Evolutionary conservation across 768 basidiomycete genomes (phyloP), one percentile per base, ranked within the genome.

Genomic region (Boletus barrowsii): DNA sequence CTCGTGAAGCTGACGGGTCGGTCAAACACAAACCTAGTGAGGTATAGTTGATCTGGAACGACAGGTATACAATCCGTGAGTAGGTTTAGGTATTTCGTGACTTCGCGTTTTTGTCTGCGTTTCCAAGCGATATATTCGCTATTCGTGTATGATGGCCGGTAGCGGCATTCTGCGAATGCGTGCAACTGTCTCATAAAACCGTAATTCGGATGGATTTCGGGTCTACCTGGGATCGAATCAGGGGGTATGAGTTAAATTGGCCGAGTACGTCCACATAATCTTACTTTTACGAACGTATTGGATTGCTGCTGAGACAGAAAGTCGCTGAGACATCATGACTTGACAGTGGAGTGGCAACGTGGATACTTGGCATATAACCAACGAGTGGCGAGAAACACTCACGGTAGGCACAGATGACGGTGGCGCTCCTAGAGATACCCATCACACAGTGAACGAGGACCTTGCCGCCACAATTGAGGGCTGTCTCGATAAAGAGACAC

Each of bases 391-490:
- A 13, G 14, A 22, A 45, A 22, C 15, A 74, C 80, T 69, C 65
- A 82, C 79, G 65, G 63, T 78, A 84, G 15, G 81, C 82, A 47
- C 77, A 79, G 24, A 83, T 73, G 24, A 81, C 79, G 10, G 87
- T 83, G 37, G 81, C 73, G 58, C 86, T 88, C 56, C 88, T 75
- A 0, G 85, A 90, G 9, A 89, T 70, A 6, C 88, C 88, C 81
- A 87, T 85, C 10, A 83, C 73, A 63, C 88, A 89, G 57, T 90
- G 88, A 14, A 89, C 83, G 10, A 90, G 76, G 6, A 88, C 80
- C 43, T 72, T 76, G 0, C 86, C 86, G 24, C 79, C 77, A 8
- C 56, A 22, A 10, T 71, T 65, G 39, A 90, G 58, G 4, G 87
- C 84, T 20, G 73, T 56, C 58, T 85, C 76, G 30, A 90, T 88